These are phyloP conservation scores for Beauveria australis DNA, from an alignment of 2,329 filamentous ascomycete species.

Conservation along the genomic window DNA sequence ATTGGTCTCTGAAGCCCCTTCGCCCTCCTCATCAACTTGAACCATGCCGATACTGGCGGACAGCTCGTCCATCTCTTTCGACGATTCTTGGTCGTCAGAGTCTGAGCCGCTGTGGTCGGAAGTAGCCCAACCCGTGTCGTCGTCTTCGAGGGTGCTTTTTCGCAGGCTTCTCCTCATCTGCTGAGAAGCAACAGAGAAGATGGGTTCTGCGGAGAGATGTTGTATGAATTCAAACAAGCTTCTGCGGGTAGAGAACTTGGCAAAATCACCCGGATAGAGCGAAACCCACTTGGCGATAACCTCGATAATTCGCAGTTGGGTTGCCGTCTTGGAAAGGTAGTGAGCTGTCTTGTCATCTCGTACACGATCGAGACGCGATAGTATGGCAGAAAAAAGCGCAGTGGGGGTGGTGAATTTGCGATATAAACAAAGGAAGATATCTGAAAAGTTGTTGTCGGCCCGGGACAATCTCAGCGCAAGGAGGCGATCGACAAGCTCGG, in stretches of 20 bases:
- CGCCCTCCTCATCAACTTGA: constrained; percentile 38
- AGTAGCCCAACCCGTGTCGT: constrained; percentile 89
- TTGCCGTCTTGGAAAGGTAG: constrained; percentile 68
- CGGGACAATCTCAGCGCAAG: constrained; percentile 74
- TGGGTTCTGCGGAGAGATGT: constrained; percentile 65
- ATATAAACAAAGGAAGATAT: constrained; percentile 87
- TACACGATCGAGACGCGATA: constrained; percentile 65
- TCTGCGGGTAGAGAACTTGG: constrained; percentile 62
- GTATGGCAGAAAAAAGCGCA: constrained; percentile 68
- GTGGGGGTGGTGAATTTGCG: constrained; percentile 83
- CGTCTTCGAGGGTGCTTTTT: constrained; percentile 66
- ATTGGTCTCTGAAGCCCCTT: constrained; percentile 34
- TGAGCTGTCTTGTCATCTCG: constrained; percentile 58
- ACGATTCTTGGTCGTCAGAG: constrained; percentile 25
- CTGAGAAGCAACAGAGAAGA: constrained; percentile 76
- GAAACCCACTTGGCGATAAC: constrained; percentile 85
- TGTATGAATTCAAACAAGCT: constrained; percentile 68
- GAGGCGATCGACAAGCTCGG: constrained; percentile 79
- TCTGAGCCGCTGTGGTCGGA: constrained; percentile 50
- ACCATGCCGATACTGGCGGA: constrained; percentile 37
- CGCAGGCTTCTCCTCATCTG: constrained; percentile 79
- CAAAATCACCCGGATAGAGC: constrained; percentile 88
- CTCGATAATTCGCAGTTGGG: constrained; percentile 75
- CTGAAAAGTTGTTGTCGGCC: constrained; percentile 78
- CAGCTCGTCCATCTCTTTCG: constrained; percentile 32